A percentile compares a stretch with the other conserved stretches of the same genome.
Evolutionary conservation across 352 stramenopile genomes (phyloP).

Genomic region (Phytophthora megakarya): DNA sequence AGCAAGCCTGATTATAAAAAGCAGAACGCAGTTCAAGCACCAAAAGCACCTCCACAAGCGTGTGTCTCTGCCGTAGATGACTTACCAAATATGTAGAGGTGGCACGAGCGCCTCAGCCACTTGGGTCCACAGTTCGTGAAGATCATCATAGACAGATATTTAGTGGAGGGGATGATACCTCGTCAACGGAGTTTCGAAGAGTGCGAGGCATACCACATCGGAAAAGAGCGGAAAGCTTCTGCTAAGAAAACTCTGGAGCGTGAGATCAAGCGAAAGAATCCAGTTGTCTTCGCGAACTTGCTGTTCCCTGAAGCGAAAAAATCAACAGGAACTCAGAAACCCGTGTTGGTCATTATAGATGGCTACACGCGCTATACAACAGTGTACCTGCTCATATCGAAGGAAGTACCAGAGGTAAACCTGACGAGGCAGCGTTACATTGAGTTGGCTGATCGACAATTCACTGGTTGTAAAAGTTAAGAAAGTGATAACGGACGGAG

Average conservation of each 20-base stretch:
- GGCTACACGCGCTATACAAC: constrained; percentile 7
- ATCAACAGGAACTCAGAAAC: not conserved
- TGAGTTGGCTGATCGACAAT: not conserved
- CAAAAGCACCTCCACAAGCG: not conserved
- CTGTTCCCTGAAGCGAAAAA: constrained; percentile 1
- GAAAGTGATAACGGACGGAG: not conserved
- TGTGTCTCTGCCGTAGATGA: constrained; percentile 1
- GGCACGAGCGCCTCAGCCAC: not conserved
- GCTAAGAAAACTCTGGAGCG: not conserved
- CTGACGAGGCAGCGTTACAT: constrained; percentile 3
- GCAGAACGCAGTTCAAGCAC: too few relatives aligned
- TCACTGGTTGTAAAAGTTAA: not conserved
- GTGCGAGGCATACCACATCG: constrained; percentile 3
- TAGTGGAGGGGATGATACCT: too few relatives aligned
- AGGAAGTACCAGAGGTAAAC: not conserved
- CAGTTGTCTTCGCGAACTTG: constrained; percentile 2
- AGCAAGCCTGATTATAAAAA: too few relatives aligned
- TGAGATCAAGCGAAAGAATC: constrained; percentile 2
- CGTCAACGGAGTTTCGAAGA: not conserved
- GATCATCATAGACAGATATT: not conserved
- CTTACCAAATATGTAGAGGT: constrained; percentile 1
- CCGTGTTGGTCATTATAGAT: constrained; percentile 6
- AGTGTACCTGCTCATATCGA: constrained; percentile 14
- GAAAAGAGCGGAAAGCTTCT: constrained; percentile 6
- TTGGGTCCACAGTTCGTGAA: constrained; percentile 11